These are phyloP conservation scores for Lactarius indigo DNA, from an alignment of 768 basidiomycete species.

Conservation along the genomic window DNA sequence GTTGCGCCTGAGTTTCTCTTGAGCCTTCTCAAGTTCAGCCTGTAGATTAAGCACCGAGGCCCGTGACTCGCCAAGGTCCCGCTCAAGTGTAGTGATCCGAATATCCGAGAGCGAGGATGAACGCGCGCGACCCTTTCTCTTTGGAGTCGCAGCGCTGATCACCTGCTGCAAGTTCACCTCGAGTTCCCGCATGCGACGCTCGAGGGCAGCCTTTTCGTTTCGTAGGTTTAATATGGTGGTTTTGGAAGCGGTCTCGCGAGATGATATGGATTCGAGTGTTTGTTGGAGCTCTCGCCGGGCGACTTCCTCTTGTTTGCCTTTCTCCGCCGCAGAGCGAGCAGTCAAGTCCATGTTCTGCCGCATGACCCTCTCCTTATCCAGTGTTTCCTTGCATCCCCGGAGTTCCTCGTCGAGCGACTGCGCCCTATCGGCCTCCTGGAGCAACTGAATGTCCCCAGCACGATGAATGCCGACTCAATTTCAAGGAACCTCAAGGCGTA, in stretches of 20 bases:
- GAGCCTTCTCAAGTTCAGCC: constrained; percentile 38
- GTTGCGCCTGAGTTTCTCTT: constrained; percentile 45
- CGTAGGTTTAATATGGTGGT: constrained; percentile 35
- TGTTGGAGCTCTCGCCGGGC: constrained; percentile 21
- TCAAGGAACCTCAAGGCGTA: background rate
- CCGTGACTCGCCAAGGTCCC: constrained; percentile 50
- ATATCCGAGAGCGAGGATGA: constrained; percentile 59
- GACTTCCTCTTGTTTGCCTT: constrained; percentile 18
- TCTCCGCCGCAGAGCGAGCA: constrained; percentile 15
- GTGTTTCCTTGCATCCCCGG: constrained; percentile 13
- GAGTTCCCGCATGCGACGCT: constrained; percentile 57
- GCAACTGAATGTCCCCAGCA: constrained; percentile 9
- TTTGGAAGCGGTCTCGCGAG: constrained; percentile 15
- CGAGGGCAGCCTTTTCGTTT: constrained; percentile 55
- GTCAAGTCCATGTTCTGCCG: constrained; percentile 23
- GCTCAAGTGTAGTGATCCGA: constrained; percentile 49
- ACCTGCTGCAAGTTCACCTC: constrained; percentile 41
- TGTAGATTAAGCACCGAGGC: constrained; percentile 45
- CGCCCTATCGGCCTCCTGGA: constrained; percentile 24
- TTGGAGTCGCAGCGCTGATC: constrained; percentile 34
- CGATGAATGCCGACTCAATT: background rate
- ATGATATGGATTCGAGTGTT: constrained; percentile 21
- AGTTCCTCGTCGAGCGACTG: constrained; percentile 16
- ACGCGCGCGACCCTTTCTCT: constrained; percentile 39
- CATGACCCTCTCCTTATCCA: constrained; percentile 22